These are phyloP conservation scores for Tuber borchii DNA, from an alignment of 495 filamentous ascomycete genomes.

Conservation along the genomic window DNA sequence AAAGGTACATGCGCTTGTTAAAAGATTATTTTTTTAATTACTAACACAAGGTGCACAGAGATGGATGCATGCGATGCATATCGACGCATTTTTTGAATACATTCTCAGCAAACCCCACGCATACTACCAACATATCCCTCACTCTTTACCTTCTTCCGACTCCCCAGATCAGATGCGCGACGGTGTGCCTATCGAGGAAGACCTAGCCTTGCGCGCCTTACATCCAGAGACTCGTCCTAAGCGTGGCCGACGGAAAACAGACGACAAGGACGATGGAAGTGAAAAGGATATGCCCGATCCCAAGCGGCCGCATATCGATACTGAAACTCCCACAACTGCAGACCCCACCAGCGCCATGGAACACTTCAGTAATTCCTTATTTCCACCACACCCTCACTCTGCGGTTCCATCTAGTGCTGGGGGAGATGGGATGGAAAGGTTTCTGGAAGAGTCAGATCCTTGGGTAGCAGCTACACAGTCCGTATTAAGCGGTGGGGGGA, in stretches of 20 bases:
- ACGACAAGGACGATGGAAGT: constrained; percentile 60
- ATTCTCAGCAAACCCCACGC: constrained; percentile 68
- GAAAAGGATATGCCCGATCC: constrained; percentile 48
- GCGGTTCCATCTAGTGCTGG: constrained; percentile 59
- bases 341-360: constrained; percentile 49
- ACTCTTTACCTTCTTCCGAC: constrained; percentile 24
- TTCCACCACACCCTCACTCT: constrained; percentile 48
- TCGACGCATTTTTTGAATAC: constrained; percentile 95
- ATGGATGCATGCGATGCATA: constrained; percentile 98
- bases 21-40: constrained; percentile 10
- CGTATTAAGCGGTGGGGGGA: constrained; percentile 25
- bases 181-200: constrained; percentile 83
- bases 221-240: constrained; percentile 87
- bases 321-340: constrained; percentile 52
- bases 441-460: constrained; percentile 45
- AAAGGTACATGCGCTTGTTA: constrained; percentile 56
- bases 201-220: constrained; percentile 81
- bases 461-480: constrained; percentile 50
- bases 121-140: constrained; percentile 80
- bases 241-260: constrained; percentile 74
- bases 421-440: constrained; percentile 49
- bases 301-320: constrained; percentile 62
- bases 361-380: constrained; percentile 42
- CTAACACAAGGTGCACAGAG: constrained; percentile 50
- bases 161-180: constrained; percentile 67